Evolutionary conservation across 768 basidiomycete genomes (phyloP), one percentile per base, ranked within the genome.

Genomic region (Termitomyces sp.): DNA sequence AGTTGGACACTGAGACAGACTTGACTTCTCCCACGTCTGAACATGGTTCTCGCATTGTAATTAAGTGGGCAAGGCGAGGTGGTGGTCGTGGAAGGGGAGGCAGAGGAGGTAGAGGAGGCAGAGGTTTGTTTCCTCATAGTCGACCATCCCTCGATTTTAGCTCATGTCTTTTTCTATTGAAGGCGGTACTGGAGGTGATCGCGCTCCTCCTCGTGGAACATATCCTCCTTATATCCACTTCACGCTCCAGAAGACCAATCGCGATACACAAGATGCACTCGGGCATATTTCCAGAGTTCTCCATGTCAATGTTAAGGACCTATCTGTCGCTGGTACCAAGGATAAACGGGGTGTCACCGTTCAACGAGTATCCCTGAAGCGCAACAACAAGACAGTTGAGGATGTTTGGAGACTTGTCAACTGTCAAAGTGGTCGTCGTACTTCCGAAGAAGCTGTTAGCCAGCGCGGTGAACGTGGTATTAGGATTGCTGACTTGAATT

Each of bases 271-370:
- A 67, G 97, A 98, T 67, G 93, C 92, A 2, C 82, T 99, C 22
- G 79, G 83, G 1, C 79, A 95, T 64, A 74, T 99, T 32, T 78
- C 91, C 18, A 86, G 94, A 14, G 78, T 81, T 31, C 76, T 98
- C n/a, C 86, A 88, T 59, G 84, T 87, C 58, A 83, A 77, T 24
- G 69, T 85, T 50, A 94, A 90, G 71, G 92, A 96, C 66, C 77
- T 99, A 8, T 84, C 87, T 24, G 89, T 94, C 26, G 92, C 94
- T 4, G 97, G 97, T 0, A 99, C 97, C 8, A 99, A 99, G 68
- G 97, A 99, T 73, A 99, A 98, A 69, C 89, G 97, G 34, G 97
- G 94, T 0, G 93, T 98, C 16, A 98, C 97, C 1, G 86, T 92
- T 1, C 97, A 99, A 68, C 85, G 93, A 1, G 93, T 98, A 18